phyloP scores from a whole-genome alignment of 768 basidiomycete species.

The Termitomyces sp. region DNA sequence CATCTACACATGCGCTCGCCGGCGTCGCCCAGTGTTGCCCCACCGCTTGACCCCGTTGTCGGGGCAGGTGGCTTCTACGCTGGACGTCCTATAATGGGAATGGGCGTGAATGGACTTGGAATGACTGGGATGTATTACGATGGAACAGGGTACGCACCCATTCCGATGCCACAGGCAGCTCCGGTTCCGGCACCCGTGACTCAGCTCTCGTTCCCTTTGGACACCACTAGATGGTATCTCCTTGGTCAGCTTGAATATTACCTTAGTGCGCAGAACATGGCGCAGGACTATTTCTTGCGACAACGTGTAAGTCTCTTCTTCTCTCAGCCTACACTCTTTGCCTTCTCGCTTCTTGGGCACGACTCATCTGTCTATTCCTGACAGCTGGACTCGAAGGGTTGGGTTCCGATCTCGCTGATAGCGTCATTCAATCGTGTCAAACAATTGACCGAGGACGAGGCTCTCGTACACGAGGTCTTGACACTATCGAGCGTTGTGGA shows the following conservation, averaged over 20 bases:
- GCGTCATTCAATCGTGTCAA: constrained; percentile 86
- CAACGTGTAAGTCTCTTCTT: constrained; percentile 48
- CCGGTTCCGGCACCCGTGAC: constrained; percentile 19
- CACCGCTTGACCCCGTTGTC: constrained; percentile 11
- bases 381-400: constrained; percentile 88
- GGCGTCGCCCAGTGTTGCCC: constrained; percentile 24
- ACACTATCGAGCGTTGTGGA: constrained; percentile 62
- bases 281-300: constrained; percentile 79
- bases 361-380: neutral
- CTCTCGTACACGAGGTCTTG: constrained; percentile 68
- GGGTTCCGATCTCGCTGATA: constrained; percentile 76
- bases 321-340: neutral
- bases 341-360: neutral
- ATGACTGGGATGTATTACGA: constrained; percentile 16
- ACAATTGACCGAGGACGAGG: constrained; percentile 51
- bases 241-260: constrained; percentile 90
- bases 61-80: neutral
- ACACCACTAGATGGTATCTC: constrained; percentile 60
- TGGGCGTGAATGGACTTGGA: neutral
- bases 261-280: constrained; percentile 84
- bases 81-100: constrained; percentile 6
- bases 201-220: constrained; percentile 45
- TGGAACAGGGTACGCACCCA: constrained; percentile 22
- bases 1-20: constrained; percentile 14
- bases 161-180: constrained; percentile 4